Conservation (phyloP, 768 basidiomycete species). For the Lactarius pseudohatsudake region DNA sequence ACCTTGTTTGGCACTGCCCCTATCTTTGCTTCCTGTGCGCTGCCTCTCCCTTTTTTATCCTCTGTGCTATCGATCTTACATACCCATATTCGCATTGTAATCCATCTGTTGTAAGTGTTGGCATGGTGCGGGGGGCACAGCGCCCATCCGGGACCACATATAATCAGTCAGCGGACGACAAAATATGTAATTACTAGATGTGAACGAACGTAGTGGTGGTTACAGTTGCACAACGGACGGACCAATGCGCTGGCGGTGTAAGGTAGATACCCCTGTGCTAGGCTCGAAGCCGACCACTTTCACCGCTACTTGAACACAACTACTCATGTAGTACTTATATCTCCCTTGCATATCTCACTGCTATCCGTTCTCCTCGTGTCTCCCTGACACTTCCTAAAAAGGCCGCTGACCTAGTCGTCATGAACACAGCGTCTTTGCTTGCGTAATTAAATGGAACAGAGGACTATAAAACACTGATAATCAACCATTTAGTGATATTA, state of each 20-base stretch:
- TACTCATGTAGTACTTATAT: too few relatives aligned
- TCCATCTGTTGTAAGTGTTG: slow-evolving; percentile 24
- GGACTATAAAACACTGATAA: background rate
- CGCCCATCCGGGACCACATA: slow-evolving; percentile 15
- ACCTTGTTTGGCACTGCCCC: background rate
- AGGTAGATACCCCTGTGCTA: background rate
- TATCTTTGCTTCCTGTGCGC: slow-evolving; percentile 17
- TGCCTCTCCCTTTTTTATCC: background rate
- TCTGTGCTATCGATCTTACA: slow-evolving; percentile 14
- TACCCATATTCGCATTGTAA: slow-evolving; percentile 24
- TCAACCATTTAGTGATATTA: background rate
- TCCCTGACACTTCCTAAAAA: too few relatives aligned
- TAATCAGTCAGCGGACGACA: slow-evolving; percentile 18
- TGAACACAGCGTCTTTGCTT: too few relatives aligned
- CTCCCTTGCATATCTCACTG: too few relatives aligned
- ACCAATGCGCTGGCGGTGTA: background rate
- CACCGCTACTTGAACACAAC: too few relatives aligned
- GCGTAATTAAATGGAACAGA: background rate
- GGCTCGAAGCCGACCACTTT: too few relatives aligned
- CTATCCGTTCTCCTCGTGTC: too few relatives aligned
- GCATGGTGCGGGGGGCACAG: slow-evolving; percentile 8
- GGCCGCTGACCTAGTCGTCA: too few relatives aligned
- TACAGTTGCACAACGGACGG: background rate
- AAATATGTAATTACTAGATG: slow-evolving; percentile 17
- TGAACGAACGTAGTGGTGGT: slow-evolving; percentile 12